These are phyloP conservation scores for Dryas integrifolia DNA, from an alignment of 331 rosid species.

Conservation along the genomic window DNA sequence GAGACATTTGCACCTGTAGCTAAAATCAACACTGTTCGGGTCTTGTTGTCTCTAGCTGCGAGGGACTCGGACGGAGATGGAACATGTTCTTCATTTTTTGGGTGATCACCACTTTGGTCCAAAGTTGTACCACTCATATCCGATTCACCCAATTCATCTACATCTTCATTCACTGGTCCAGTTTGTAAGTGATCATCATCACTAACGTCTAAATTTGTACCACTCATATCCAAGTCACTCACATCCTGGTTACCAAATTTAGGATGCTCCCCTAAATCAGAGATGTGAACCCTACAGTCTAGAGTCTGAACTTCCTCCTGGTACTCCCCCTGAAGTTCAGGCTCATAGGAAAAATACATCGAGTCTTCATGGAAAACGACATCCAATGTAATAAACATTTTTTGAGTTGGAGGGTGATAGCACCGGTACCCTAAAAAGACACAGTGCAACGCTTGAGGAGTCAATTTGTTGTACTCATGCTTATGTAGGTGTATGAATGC, in stretches of 20 bases:
- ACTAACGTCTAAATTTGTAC: no score
- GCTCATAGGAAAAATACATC: background rate
- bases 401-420: background rate
- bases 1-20: no score
- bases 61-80: background rate
- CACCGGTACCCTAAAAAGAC: background rate
- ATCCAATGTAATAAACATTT: background rate
- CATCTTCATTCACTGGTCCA: no score
- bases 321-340: background rate
- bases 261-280: no score
- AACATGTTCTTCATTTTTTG: background rate
- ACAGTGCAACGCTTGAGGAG: background rate
- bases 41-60: background rate
- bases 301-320: no score
- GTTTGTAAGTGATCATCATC: no score
- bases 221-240: background rate
- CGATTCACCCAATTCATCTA: slow-evolving; percentile 5
- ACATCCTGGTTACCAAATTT: no score
- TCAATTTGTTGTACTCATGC: background rate
- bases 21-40: no score
- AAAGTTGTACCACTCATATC: background rate
- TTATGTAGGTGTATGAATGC: background rate
- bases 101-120: background rate
- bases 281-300: no score
- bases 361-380: background rate